A percentile compares a stretch with the other conserved stretches of the same genome.
Evolutionary conservation across 2,329 filamentous ascomycete genomes (phyloP).

Genomic region (Aspergillus tamarii): DNA sequence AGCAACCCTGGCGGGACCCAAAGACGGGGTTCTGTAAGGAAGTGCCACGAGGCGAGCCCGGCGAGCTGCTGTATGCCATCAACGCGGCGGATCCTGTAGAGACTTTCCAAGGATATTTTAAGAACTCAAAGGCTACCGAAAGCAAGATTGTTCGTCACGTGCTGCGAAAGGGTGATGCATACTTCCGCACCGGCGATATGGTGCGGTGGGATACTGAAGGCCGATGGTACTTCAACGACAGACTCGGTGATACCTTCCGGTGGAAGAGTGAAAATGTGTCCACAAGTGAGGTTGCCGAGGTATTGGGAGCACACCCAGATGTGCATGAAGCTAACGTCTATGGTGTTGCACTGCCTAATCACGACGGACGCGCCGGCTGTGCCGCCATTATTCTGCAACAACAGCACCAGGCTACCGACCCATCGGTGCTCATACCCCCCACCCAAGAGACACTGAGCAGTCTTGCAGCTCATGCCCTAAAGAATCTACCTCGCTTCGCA

Average conservation of each 20-base stretch:
- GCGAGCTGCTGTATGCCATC: conserved; percentile 75
- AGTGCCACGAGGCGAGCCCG: conserved; percentile 64
- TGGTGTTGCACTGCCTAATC: conserved; percentile 75
- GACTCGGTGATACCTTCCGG: conserved; percentile 58
- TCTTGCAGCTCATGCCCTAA: conserved; percentile 62
- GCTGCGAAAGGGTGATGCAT: conserved; percentile 74
- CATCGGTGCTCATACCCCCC: conserved; percentile 30
- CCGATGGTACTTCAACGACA: conserved; percentile 75
- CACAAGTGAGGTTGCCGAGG: conserved; percentile 78
- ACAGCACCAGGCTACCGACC: conserved; percentile 30
- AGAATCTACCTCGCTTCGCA: conserved; percentile 71
- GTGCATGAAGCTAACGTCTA: conserved; percentile 85
- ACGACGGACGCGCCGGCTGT: conserved; percentile 84
- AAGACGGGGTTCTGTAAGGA: conserved; percentile 69
- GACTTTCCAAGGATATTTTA: conserved; percentile 81
- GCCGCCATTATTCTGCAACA: conserved; percentile 68
- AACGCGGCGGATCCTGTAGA: conserved; percentile 65
- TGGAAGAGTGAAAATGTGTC: conserved; percentile 80
- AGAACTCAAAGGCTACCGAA: conserved; percentile 69
- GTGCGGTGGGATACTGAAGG: conserved; percentile 72
- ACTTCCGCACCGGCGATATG: conserved; percentile 83
- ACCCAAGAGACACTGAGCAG: conserved; percentile 55
- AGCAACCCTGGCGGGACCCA: conserved; percentile 68
- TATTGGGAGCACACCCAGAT: conserved; percentile 66
- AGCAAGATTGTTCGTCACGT: conserved; percentile 76